Evolutionary conservation across 1,284 basidiomycete species (phyloP).

Genomic region (Coniophora puteana): DNA sequence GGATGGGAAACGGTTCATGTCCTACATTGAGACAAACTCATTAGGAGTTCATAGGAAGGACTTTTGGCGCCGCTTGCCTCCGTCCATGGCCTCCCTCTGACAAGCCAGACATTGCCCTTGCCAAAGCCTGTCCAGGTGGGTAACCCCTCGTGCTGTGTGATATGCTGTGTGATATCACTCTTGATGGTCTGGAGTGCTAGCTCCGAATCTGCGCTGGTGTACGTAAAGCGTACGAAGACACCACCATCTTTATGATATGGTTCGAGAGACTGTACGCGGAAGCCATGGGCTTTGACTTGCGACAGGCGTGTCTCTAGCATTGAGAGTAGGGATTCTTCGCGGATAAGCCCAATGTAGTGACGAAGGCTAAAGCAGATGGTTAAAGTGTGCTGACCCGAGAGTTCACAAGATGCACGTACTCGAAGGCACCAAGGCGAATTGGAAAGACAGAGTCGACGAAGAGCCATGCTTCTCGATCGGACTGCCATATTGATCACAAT

Average conservation of each 20-base stretch:
- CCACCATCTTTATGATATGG: slow-evolving; percentile 80
- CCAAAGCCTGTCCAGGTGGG: slow-evolving; percentile 60
- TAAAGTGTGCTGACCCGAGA: slow-evolving; percentile 2
- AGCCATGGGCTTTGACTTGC: slow-evolving; percentile 47
- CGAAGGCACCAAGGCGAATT: slow-evolving; percentile 43
- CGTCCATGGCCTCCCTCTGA: slow-evolving; percentile 79
- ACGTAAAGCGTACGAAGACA: slow-evolving; percentile 81
- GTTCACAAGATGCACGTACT: slow-evolving; percentile 35
- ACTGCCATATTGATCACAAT: too few relatives aligned
- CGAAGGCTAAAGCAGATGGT: slow-evolving; percentile 45
- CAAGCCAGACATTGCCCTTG: slow-evolving; percentile 69
- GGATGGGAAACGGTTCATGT: slow-evolving; percentile 81
- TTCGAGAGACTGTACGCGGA: slow-evolving; percentile 55
- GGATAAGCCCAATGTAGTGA: slow-evolving; percentile 54
- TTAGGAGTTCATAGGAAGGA: slow-evolving; percentile 3
- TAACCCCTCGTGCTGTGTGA: slow-evolving; percentile 47
- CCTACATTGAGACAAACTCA: slow-evolving; percentile 39
- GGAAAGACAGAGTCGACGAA: slow-evolving; percentile 61
- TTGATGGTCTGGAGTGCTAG: slow-evolving; percentile 47
- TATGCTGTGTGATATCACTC: slow-evolving; percentile 37
- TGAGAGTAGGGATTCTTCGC: slow-evolving; percentile 50
- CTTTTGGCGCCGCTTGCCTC: too few relatives aligned
- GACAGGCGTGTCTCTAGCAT: slow-evolving; percentile 47
- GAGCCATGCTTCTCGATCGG: slow-evolving; percentile 39
- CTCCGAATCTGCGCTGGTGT: slow-evolving; percentile 39